Evolutionary conservation across 306 rosid species (phyloP), one percentile per base, ranked within the genome.

Genomic region (Herpetospermum pedunculosum): DNA sequence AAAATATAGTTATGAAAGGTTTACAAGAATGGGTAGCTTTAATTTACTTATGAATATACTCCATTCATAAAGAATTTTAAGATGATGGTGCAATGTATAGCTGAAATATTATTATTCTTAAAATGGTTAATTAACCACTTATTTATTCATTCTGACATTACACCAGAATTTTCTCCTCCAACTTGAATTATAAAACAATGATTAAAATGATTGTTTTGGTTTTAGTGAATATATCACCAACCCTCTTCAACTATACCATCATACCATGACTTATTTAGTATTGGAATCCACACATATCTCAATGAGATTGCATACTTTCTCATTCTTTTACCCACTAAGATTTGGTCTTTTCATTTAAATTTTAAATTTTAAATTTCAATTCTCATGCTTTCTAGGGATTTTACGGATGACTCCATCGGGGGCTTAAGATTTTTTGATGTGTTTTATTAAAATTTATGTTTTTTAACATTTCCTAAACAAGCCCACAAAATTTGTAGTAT

Each of bases 231-330:
- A 32, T 18, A 8, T 32, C 69, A 32, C 69, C 43, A 60, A 32
- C 68, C 43, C 68, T 60, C 68, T 60, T 60, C 6, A 59, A 25
- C n/a, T n/a, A n/a, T n/a, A n/a, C n/a, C n/a, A n/a, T n/a, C n/a
- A n/a, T 8, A 30, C 68, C 68, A 30, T 54, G 4, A 29, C 40
- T 59, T 26, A 25, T 13, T 26, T 30, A 8, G 40, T 30, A 30
- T 59, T 29, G 67, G 67, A 59, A 30, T 14, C 37, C 67, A n/a
- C 48, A 59, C 41, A 0, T 59, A 41, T 59, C 67, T 6, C 67
- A 59, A 30, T 32, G 21, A 29, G 23, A 59, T 59, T 59, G 67
- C 60, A 53, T 1, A 5, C 5, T 21, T 16, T 58, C 5, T 49
- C 63, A 26, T 13, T 29, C 9, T 58, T 58, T 29, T 30, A 1